A percentile compares a stretch with the other conserved stretches of the same genome.
phyloP scores from a whole-genome alignment of 192 early-diverging fungal species.

The Entophlyctis luteolus region DNA sequence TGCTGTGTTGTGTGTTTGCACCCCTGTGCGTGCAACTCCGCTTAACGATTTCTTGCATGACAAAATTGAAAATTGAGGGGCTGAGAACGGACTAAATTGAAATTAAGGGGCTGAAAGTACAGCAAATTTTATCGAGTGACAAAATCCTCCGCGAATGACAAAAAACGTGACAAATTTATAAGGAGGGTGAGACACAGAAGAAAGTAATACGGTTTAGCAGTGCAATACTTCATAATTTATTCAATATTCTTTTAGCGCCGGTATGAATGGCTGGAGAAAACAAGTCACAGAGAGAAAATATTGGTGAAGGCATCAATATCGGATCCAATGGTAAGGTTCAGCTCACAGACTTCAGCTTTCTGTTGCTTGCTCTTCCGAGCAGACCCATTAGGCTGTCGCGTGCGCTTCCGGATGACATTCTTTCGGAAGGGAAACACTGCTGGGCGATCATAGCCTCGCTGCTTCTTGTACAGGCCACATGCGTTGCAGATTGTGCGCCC shows the following conservation, averaged over 20 bases:
- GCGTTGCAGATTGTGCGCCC: background rate
- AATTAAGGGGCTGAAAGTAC: too few species aligned
- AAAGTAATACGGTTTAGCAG: too few species aligned
- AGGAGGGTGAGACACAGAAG: too few species aligned
- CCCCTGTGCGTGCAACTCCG: too few species aligned
- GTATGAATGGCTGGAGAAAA: too few species aligned
- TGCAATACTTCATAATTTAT: too few species aligned
- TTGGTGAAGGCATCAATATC: background rate
- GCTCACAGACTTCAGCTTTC: background rate
- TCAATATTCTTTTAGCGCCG: background rate
- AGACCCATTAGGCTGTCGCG: background rate
- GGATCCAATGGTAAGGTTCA: background rate
- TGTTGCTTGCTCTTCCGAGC: background rate
- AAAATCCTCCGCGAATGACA: too few species aligned
- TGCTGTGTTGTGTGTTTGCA: too few species aligned
- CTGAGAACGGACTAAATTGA: too few species aligned
- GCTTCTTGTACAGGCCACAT: background rate
- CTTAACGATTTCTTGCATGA: too few species aligned
- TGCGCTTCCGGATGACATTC: background rate
- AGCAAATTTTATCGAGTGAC: too few species aligned
- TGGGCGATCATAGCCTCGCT: background rate
- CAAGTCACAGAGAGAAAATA: background rate
- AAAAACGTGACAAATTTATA: background rate
- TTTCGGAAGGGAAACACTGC: conserved; percentile 4
- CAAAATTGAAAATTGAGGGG: too few species aligned